These are phyloP conservation scores for Jamesozyma hellenica DNA, from an alignment of 805 yeast genomes.

Conservation along the genomic window DNA sequence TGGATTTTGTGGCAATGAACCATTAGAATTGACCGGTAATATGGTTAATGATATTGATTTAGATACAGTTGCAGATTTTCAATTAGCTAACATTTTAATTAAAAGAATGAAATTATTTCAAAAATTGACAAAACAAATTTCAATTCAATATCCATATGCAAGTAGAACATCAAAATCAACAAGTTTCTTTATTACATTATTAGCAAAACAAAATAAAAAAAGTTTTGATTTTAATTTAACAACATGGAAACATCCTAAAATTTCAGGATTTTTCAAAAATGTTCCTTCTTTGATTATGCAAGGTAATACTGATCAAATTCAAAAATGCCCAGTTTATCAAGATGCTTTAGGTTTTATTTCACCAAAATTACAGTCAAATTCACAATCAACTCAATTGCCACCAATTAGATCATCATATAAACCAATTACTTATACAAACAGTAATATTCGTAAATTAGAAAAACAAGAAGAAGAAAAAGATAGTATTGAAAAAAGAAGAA, in stretches of 20 bases:
- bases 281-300: conserved; percentile 27
- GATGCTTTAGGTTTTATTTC: conserved; percentile 28
- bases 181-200: conserved; percentile 33
- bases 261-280: conserved; percentile 24
- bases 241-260: conserved; percentile 19
- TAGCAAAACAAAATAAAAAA: conserved; percentile 20
- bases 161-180: conserved; percentile 57
- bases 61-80: conserved; percentile 31
- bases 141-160: conserved; percentile 54
- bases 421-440: conserved; percentile 27
- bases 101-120: conserved; percentile 36
- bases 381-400: conserved; percentile 21
- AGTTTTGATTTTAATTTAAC: conserved; percentile 3
- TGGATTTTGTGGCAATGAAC: conserved; percentile 6
- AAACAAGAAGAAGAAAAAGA: conserved; percentile 8
- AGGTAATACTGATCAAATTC: conserved; percentile 26
- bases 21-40: conserved; percentile 18
- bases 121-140: conserved; percentile 35
- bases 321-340: conserved; percentile 31
- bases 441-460: conserved; percentile 20
- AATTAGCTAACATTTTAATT: conserved; percentile 30
- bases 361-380: conserved; percentile 9
- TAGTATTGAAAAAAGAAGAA: conserved; percentile 19
- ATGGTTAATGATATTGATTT: conserved; percentile 23
- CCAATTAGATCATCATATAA: conserved; percentile 26